These are phyloP conservation scores for Pythium sukuiense DNA, from an alignment of 352 stramenopile species.

Conservation along the genomic window DNA sequence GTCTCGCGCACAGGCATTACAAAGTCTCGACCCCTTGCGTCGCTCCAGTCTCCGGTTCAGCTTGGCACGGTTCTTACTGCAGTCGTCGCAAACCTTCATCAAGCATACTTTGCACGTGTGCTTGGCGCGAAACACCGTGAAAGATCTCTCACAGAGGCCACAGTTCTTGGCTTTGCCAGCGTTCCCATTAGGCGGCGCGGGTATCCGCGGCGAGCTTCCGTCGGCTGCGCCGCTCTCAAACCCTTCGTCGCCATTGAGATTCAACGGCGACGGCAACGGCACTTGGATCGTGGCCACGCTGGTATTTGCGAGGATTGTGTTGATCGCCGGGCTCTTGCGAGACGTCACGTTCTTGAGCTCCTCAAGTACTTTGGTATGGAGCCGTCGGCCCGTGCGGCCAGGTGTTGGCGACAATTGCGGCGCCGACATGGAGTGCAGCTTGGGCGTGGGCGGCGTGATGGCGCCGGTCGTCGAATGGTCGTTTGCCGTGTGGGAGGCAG, in stretches of 20 bases:
- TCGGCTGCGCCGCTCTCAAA: constrained; percentile 10
- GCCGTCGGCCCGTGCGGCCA: constrained; percentile 20
- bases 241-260: constrained; percentile 4
- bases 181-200: constrained; percentile 8
- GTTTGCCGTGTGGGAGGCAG: neutral
- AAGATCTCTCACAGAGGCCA: constrained; percentile 66
- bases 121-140: constrained; percentile 75
- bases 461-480: neutral
- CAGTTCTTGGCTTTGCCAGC: constrained; percentile 34
- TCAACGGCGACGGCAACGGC: constrained; percentile 13
- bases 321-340: constrained; percentile 34
- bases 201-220: constrained; percentile 15
- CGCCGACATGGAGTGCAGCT: neutral
- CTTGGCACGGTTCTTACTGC: constrained; percentile 81
- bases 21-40: constrained; percentile 72
- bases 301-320: neutral
- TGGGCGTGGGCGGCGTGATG: constrained; percentile 6
- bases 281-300: neutral
- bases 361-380: constrained; percentile 63
- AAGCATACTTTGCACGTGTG: constrained; percentile 78
- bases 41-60: constrained; percentile 63
- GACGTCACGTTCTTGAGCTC: constrained; percentile 63
- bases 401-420: constrained; percentile 22
- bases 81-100: constrained; percentile 80
- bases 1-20: constrained; percentile 65